These are phyloP conservation scores for Carex cristatella DNA, from an alignment of 176 grass and related monocot species.

Conservation along the genomic window DNA sequence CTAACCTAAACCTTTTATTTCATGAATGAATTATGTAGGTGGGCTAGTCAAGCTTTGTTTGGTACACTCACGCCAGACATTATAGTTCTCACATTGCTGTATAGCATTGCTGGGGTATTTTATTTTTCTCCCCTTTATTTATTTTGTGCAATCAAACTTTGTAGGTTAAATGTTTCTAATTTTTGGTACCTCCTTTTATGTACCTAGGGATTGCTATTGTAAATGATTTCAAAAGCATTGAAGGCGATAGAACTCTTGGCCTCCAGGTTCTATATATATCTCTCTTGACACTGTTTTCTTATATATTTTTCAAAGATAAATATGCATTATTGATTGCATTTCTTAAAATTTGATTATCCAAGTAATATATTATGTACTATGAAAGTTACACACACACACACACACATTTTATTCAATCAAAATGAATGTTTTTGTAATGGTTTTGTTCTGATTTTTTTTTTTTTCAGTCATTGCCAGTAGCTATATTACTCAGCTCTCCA, in stretches of 20 bases:
- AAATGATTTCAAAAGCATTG: constrained; percentile 59
- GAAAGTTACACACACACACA: neutral
- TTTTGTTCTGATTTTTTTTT: constrained; percentile 10
- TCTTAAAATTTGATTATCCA: too few species aligned
- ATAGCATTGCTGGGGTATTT: constrained; percentile 86
- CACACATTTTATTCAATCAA: neutral
- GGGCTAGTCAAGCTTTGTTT: constrained; percentile 91
- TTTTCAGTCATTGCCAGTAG: constrained; percentile 86
- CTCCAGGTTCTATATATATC: constrained; percentile 39
- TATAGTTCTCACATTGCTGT: constrained; percentile 26
- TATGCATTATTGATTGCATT: too few species aligned
- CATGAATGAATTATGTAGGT: constrained; percentile 46
- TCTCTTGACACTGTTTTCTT: neutral
- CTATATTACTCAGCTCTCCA: constrained; percentile 87
- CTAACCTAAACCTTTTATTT: too few species aligned
- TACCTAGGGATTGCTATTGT: constrained; percentile 51
- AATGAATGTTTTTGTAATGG: neutral
- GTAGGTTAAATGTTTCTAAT: neutral
- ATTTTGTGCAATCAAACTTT: neutral
- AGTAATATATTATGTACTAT: neutral
- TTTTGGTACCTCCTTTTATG: constrained; percentile 2
- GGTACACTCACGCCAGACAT: constrained; percentile 85
- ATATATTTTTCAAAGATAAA: neutral
- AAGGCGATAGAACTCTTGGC: constrained; percentile 46
- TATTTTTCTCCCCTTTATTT: neutral